These are phyloP conservation scores for Penicillium sclerotiorum DNA, from an alignment of 2,329 filamentous ascomycete genomes.

Conservation along the genomic window DNA sequence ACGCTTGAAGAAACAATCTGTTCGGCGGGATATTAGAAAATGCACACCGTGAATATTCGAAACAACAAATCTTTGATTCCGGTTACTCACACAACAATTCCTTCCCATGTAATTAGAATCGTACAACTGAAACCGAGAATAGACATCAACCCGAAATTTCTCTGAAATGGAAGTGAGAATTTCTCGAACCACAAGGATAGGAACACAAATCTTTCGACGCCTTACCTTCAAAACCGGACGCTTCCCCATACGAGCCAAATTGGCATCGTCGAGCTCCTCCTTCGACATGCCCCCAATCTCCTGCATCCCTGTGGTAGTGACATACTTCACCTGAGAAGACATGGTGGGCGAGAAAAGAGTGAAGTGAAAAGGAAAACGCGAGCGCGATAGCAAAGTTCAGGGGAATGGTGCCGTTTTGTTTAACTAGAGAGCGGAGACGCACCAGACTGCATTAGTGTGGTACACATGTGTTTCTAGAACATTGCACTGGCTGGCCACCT, in stretches of 20 bases:
- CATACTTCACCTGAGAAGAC: constrained; percentile 17
- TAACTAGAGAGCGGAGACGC: not conserved
- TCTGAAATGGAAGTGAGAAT: too few relatives aligned
- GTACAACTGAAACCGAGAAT: constrained; percentile 27
- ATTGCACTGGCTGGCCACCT: not conserved
- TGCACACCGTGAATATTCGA: too few relatives aligned
- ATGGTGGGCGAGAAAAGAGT: constrained; percentile 1
- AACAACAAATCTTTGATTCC: too few relatives aligned
- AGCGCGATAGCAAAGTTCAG: not conserved
- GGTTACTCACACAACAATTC: too few relatives aligned
- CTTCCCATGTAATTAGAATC: constrained; percentile 27
- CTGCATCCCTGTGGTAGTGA: constrained; percentile 9
- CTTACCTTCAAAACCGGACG: constrained; percentile 49
- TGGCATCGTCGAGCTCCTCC: constrained; percentile 40
- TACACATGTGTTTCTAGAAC: not conserved
- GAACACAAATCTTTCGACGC: not conserved
- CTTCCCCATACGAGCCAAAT: constrained; percentile 56
- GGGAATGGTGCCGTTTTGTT: not conserved
- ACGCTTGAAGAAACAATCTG: not conserved
- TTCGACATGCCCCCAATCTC: constrained; percentile 18
- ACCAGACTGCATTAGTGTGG: not conserved
- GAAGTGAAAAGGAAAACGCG: not conserved
- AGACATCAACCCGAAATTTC: constrained; percentile 24
- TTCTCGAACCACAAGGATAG: too few relatives aligned
- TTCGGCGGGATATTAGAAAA: not conserved